These are phyloP conservation scores for Coffea eugenioides DNA, from an alignment of 257 asterid genomes.

Conservation along the genomic window DNA sequence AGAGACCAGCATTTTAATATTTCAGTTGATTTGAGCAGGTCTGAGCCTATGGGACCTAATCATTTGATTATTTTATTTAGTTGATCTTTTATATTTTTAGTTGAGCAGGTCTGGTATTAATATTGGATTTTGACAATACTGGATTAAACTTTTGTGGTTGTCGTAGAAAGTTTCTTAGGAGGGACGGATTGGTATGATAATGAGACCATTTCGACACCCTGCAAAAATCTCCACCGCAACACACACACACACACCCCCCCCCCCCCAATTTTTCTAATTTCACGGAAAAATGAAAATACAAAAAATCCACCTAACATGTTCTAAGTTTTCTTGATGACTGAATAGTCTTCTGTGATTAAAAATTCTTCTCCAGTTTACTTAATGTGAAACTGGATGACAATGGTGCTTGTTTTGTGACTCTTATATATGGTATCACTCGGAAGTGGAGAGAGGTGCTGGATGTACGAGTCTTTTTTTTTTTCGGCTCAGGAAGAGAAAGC, in stretches of 20 bases:
- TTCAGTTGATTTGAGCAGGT: background rate
- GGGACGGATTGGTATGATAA: too few species aligned
- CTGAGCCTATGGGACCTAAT: background rate
- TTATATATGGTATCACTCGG: too few species aligned
- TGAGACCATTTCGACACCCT: background rate
- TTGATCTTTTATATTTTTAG: too few species aligned
- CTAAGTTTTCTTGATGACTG: background rate
- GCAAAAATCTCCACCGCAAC: background rate
- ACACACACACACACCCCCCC: background rate
- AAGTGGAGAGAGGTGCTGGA: background rate
- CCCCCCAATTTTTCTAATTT: background rate
- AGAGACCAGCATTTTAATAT: background rate
- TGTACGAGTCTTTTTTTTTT: background rate
- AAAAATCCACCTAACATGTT: too few species aligned
- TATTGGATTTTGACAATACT: background rate
- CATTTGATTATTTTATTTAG: background rate
- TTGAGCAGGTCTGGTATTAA: too few species aligned
- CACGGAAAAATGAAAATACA: too few species aligned
- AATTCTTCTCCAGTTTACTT: too few species aligned
- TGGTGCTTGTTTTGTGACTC: too few species aligned
- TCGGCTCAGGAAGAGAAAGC: background rate
- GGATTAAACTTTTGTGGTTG: too few species aligned
- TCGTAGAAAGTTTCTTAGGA: too few species aligned
- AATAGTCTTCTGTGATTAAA: background rate
- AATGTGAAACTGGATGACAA: background rate